Conservation (phyloP, 2,329 filamentous ascomycete genomes). For the Cadophora gregata region DNA sequence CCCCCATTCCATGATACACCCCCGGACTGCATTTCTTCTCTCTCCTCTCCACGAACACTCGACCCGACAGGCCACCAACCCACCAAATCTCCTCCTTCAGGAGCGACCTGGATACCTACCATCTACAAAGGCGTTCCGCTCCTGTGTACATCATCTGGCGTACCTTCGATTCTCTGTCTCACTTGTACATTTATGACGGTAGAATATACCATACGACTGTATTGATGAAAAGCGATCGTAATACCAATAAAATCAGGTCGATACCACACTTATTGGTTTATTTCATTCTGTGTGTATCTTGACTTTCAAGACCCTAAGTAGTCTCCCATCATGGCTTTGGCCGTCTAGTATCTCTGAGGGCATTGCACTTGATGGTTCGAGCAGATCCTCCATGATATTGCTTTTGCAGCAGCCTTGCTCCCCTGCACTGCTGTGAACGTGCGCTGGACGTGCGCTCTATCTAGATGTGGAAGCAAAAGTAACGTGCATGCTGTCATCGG, state of each 20-base stretch:
- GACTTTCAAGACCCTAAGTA: neutral
- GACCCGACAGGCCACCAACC: constrained; percentile 17
- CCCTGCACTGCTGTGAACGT: constrained; percentile 14
- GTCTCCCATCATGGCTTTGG: neutral
- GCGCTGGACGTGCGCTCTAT: constrained; percentile 1
- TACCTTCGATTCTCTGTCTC: constrained; percentile 34
- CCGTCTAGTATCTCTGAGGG: neutral
- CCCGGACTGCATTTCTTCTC: constrained; percentile 18
- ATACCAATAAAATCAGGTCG: constrained; percentile 23
- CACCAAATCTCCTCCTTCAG: constrained; percentile 22
- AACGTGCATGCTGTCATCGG: neutral
- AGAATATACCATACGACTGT: constrained; percentile 29
- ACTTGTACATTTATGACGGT: constrained; percentile 42
- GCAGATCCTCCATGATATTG: neutral
- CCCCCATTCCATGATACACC: constrained; percentile 15
- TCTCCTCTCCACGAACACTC: constrained; percentile 29
- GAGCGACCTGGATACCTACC: constrained; percentile 32
- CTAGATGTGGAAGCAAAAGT: neutral
- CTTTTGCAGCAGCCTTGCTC: neutral
- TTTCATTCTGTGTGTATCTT: neutral
- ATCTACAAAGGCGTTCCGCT: constrained; percentile 27
- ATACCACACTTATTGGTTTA: neutral
- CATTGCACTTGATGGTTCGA: neutral
- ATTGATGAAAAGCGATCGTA: constrained; percentile 25
- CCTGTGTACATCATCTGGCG: constrained; percentile 42